phyloP scores from a whole-genome alignment of 495 filamentous ascomycete species.

The Chaetomium cochliodes region DNA sequence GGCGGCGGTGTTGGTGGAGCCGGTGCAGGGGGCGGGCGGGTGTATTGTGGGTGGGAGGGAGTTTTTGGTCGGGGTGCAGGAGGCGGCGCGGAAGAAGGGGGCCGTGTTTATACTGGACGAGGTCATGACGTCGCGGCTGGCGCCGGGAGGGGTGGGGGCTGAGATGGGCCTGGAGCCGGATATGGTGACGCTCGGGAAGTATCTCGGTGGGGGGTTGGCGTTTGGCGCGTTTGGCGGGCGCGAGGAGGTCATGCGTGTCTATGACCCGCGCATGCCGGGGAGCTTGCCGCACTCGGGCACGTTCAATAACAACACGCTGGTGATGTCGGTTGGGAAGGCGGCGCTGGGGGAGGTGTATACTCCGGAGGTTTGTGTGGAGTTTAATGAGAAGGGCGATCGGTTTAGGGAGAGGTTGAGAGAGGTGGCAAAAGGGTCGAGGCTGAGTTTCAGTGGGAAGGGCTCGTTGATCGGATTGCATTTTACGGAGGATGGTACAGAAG shows the following conservation, averaged over 20 bases:
- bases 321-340: slow-evolving; percentile 55
- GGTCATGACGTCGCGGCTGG: slow-evolving; percentile 61
- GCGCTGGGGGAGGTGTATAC: slow-evolving; percentile 47
- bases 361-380: slow-evolving; percentile 36
- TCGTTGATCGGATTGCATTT: slow-evolving; percentile 50
- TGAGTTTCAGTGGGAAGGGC: slow-evolving; percentile 45
- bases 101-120: slow-evolving; percentile 62
- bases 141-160: slow-evolving; percentile 46
- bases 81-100: slow-evolving; percentile 37
- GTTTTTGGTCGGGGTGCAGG: slow-evolving; percentile 45
- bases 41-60: slow-evolving; percentile 44
- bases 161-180: slow-evolving; percentile 51
- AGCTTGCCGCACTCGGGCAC: slow-evolving; percentile 58
- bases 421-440: slow-evolving; percentile 36
- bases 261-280: slow-evolving; percentile 46
- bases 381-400: slow-evolving; percentile 43
- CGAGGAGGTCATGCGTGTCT: slow-evolving; percentile 53
- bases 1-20: slow-evolving; percentile 59
- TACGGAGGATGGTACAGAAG: slow-evolving; percentile 24
- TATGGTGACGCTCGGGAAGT: slow-evolving; percentile 62
- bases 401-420: slow-evolving; percentile 36
- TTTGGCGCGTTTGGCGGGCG: slow-evolving; percentile 64
- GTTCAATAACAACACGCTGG: slow-evolving; percentile 66
- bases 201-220: slow-evolving; percentile 60
- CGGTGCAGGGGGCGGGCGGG: slow-evolving; percentile 58